These are phyloP conservation scores for Ammopiptanthus mongolicus DNA, from an alignment of 306 rosid species.

Conservation along the genomic window DNA sequence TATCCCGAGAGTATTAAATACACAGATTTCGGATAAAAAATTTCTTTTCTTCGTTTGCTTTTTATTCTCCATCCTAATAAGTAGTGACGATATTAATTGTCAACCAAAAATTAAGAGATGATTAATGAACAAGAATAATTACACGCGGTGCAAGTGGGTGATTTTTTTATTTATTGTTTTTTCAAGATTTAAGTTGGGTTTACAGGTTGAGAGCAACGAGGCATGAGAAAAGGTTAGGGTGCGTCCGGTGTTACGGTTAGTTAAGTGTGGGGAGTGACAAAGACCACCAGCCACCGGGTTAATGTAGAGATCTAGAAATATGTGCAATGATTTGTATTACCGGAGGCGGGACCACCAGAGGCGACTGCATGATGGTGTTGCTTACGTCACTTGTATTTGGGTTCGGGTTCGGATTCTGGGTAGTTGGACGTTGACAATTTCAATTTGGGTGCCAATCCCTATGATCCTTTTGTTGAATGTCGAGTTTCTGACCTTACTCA, in stretches of 20 bases:
- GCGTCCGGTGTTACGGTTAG: conserved; percentile 32
- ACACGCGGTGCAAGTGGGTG: background rate
- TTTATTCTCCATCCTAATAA: too few species aligned
- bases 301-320: conserved; percentile 27
- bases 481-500: conserved; percentile 1
- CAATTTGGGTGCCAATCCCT: conserved; percentile 14
- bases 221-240: conserved; percentile 18
- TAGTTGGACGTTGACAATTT: background rate
- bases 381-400: conserved; percentile 33
- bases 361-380: background rate
- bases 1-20: too few species aligned
- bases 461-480: background rate
- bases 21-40: too few species aligned
- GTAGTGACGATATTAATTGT: background rate
- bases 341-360: conserved; percentile 24
- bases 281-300: background rate
- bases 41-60: too few species aligned
- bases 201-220: conserved; percentile 17
- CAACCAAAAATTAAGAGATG: too few species aligned
- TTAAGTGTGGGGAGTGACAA: conserved; percentile 8
- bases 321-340: conserved; percentile 31
- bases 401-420: background rate
- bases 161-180: background rate
- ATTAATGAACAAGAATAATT: background rate
- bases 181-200: conserved; percentile 34